phyloP scores from a whole-genome alignment of 2,329 filamentous ascomycete genomes.

The Fusarium oxysporum region DNA sequence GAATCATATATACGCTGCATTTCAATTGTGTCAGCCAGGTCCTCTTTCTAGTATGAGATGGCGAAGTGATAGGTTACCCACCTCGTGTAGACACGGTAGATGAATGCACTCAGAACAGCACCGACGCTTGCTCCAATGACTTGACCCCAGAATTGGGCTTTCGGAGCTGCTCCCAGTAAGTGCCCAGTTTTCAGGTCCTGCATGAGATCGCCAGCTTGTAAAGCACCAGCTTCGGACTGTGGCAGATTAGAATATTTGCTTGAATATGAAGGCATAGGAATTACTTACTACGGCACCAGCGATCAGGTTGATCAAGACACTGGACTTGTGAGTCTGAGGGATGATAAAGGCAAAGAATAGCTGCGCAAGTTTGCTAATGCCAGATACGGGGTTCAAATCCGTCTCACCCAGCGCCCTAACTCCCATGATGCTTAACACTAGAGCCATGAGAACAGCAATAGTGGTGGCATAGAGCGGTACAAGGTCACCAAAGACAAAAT shows the following conservation, averaged over 20 bases:
- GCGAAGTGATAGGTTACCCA: constrained; percentile 44
- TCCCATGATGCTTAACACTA: constrained; percentile 81
- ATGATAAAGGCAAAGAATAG: constrained; percentile 94
- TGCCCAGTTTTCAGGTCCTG: constrained; percentile 98
- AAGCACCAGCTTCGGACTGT: constrained; percentile 69
- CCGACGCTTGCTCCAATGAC: constrained; percentile 90
- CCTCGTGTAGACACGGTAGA: constrained; percentile 88
- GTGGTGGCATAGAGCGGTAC: constrained; percentile 83
- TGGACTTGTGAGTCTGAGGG: constrained; percentile 81
- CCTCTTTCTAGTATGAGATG: not conserved
- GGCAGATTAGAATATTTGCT: constrained; percentile 1
- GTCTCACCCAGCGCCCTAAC: constrained; percentile 81
- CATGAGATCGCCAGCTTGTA: constrained; percentile 96
- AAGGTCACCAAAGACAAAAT: constrained; percentile 83
- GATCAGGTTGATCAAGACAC: constrained; percentile 94
- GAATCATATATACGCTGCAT: constrained; percentile 82
- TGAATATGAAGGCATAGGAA: not conserved
- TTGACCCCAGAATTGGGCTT: constrained; percentile 96
- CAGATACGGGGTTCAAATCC: constrained; percentile 94
- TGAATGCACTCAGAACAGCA: constrained; percentile 84
- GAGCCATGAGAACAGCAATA: constrained; percentile 84
- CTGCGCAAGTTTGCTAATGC: constrained; percentile 96
- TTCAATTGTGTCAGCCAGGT: constrained; percentile 10
- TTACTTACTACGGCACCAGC: constrained; percentile 80
- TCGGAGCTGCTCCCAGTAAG: constrained; percentile 89